Conservation (phyloP, 768 basidiomycete species). For the Auricularia auricula-judae region DNA sequence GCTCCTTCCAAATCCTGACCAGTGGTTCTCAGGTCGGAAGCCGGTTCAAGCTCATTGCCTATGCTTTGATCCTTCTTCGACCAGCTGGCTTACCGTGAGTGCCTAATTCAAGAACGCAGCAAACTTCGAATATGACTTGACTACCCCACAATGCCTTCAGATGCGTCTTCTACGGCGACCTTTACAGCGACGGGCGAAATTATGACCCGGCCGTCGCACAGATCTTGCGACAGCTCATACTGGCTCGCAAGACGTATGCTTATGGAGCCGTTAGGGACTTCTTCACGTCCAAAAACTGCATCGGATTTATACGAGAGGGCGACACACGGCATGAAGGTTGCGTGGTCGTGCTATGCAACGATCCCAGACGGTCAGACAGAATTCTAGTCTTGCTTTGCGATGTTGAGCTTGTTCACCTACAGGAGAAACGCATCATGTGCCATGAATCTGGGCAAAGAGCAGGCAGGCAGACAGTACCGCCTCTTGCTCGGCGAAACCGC, state of each 20-base stretch:
- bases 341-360: conserved; percentile 57
- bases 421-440: background rate
- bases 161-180: conserved; percentile 81
- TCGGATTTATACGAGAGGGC: conserved; percentile 69
- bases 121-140: background rate
- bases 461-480: background rate
- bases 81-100: conserved; percentile 64
- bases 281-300: conserved; percentile 43
- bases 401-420: too few species aligned
- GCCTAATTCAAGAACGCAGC: background rate
- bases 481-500: conserved; percentile 5
- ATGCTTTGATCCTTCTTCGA: conserved; percentile 67
- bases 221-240: conserved; percentile 44
- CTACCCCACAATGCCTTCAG: conserved; percentile 24
- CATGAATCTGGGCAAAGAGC: background rate
- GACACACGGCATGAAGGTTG: conserved; percentile 40
- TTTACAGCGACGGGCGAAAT: conserved; percentile 62
- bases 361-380: background rate
- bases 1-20: background rate
- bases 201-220: conserved; percentile 42
- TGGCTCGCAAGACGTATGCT: conserved; percentile 53
- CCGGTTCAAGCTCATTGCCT: conserved; percentile 73
- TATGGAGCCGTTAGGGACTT: conserved; percentile 59
- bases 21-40: conserved; percentile 39
- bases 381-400: too few species aligned